Conservation (phyloP, 2,329 filamentous ascomycete genomes). For the Leptographium flavum region DNA sequence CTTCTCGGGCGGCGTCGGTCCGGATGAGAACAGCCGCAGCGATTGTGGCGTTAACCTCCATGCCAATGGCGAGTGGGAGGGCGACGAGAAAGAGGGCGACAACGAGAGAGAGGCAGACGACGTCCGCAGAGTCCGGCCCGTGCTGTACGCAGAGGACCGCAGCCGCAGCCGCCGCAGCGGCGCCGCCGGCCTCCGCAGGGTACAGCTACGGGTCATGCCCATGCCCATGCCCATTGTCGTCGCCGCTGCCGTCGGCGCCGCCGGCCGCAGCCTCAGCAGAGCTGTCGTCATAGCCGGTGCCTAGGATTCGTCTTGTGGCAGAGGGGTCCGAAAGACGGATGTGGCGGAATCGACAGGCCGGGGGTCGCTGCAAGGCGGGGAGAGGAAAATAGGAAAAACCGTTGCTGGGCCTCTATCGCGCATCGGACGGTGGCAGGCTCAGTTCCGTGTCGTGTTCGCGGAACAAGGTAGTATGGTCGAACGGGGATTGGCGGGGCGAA, state of each 20-base stretch:
- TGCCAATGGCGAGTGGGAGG: too few relatives aligned
- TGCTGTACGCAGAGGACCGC: neutral
- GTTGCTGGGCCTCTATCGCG: too few relatives aligned
- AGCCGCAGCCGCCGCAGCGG: neutral
- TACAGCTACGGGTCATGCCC: too few relatives aligned
- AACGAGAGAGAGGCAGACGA: neutral
- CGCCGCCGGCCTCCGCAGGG: neutral
- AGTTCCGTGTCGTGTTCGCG: too few relatives aligned
- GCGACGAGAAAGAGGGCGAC: neutral
- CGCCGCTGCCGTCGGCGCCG: neutral
- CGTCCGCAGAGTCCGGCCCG: neutral
- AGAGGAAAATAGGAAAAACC: neutral
- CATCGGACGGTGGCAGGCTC: too few relatives aligned
- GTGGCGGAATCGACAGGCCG: neutral
- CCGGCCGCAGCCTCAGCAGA: slow-evolving; percentile 1
- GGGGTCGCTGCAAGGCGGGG: neutral
- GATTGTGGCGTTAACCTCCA: neutral
- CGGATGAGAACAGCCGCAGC: slow-evolving; percentile 7
- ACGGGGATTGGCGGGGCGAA: too few relatives aligned
- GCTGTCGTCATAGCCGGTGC: neutral
- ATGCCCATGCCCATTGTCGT: neutral
- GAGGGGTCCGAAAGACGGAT: too few relatives aligned
- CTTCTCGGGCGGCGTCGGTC: slow-evolving; percentile 5
- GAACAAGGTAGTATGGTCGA: too few relatives aligned
- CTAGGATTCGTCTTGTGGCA: neutral